Evolutionary conservation across 805 yeast species (phyloP), one percentile per base, ranked within the genome.

Genomic region (Brettanomyces anomalus): DNA sequence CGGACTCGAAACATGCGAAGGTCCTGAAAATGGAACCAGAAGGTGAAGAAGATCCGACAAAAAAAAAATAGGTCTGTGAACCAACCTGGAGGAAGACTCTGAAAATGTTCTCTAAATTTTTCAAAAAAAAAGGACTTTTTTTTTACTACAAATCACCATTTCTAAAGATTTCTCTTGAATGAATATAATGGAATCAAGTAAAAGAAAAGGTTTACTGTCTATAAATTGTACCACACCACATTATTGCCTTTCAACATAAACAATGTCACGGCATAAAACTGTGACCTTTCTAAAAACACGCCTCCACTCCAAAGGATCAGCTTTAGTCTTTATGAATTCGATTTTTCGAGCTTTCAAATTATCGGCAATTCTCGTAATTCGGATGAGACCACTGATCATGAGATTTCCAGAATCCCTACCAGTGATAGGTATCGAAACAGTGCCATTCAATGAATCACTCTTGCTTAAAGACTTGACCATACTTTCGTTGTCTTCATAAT

Each of bases 241-340:
- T 7, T 7, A 7, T 24, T 24, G 8, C 35, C 14, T 16, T 32
- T 61, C 77, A 13, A 71, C 59, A 43, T 68, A 71, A 11, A 77
- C 77, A 4, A 74, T 69, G 33, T 76, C 79, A 53, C 80, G 71
- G 49, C 83, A 77, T n/a, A 71, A 54, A 10, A 74, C 57, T 1
- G 80, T 72, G 26, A 78, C 66, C 38, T 68, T 67, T 52, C 78
- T 77, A 61, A 82, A 81, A 16, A 81, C 61, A 14, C 78, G 61
- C 58, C 88, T 68, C 88, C 88, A 81, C 56, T 81, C 88, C 34
- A 81, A 55, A 0, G 88, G 87, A 59, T 81, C 87, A 0, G 84
- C 85, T 31, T 70, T 68, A 3, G 70, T 63, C 49, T 76, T 76
- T 32, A 71, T 58, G 50, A 81, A 79, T 42, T 72, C 76, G 0